These are phyloP conservation scores for Kregervanrija pseudodelftensis DNA, from an alignment of 805 yeast genomes.

Conservation along the genomic window DNA sequence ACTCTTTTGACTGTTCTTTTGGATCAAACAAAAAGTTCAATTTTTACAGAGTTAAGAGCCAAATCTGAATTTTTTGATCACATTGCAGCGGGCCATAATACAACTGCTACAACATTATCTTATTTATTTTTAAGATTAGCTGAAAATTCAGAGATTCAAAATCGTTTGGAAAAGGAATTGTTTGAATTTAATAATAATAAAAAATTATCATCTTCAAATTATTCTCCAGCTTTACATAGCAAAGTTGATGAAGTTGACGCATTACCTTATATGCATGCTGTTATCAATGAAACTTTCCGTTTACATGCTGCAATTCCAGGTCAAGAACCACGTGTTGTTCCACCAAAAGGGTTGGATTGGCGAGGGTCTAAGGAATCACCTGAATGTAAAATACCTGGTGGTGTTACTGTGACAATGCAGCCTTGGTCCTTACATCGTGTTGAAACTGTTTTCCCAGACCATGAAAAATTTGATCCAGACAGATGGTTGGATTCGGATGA, in stretches of 20 bases:
- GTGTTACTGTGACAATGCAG: constrained; percentile 53
- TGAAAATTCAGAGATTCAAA: constrained; percentile 40
- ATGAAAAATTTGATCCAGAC: constrained; percentile 41
- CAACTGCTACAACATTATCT: constrained; percentile 60
- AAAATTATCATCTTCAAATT: constrained; percentile 15
- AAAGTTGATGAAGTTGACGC: constrained; percentile 34
- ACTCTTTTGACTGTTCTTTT: constrained; percentile 21
- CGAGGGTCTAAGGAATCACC: constrained; percentile 22
- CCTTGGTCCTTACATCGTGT: constrained; percentile 61
- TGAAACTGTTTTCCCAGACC: constrained; percentile 40
- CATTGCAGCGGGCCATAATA: constrained; percentile 72
- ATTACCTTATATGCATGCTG: constrained; percentile 52
- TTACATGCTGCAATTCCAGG: constrained; percentile 71
- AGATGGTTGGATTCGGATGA: constrained; percentile 48
- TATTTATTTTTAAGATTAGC: constrained; percentile 55
- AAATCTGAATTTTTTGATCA: constrained; percentile 54
- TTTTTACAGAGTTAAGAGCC: constrained; percentile 22
- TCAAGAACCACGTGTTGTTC: constrained; percentile 55
- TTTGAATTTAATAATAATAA: constrained; percentile 11
- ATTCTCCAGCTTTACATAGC: constrained; percentile 26
- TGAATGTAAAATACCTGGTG: constrained; percentile 36
- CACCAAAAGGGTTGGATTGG: constrained; percentile 23
- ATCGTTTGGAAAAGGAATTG: constrained; percentile 38
- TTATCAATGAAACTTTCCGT: constrained; percentile 53
- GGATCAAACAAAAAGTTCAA: constrained; percentile 4